Base-by-base conservation (phyloP, 805 yeast genomes). In the Cyberlindnera nakhonratchasimensis region DNA sequence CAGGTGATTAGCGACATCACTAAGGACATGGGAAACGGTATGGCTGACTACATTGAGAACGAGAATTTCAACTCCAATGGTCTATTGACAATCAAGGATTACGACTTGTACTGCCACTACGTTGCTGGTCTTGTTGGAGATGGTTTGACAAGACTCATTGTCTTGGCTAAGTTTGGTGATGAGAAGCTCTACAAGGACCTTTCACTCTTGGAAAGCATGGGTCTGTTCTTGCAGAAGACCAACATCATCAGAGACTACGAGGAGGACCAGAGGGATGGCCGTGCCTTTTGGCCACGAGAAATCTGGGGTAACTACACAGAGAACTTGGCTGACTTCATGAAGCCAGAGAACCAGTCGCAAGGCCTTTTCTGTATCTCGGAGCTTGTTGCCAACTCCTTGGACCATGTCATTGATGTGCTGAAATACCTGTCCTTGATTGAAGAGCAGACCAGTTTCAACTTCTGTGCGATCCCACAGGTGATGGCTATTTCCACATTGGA, bases 91-190 rank as follows among this genome's bases (percentile, higher is more conserved):
- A 62, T 86, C 34, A 70, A 75, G 47, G 98, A 89, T 59, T 93
- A 85, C 61, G 90, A 93, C 61, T 71, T 83, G 47, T 93, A 93
- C 70, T 93, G 99, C 66, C 90, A 90, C 66, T 87, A 90, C 58
- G 99, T 93, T 45, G 99, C 99, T 2, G 99, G 99, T 2, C 72
- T 93, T 40, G 98, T 93, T 30, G 99, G 99, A 43, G 96, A 89
- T 59, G 99, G 99, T 3, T 71, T 89, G 53, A 89, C 98, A 10
- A 77, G 84, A 48, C 70, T 93, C 64, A 78, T 88, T 55, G 82
- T 86, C 16, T 71, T 79, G 32, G 95, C 96, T 21, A 62, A 71
- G 13, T 88, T 86, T 58, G 85, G 86, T 29, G 76, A 79, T 42
- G 61, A 69, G 1, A 70, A 70, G 20, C 64, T 80, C 33, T 59